Evolutionary conservation across 306 rosid species (phyloP), one percentile per base, ranked within the genome.

Genomic region (Cucurbita pepo): DNA sequence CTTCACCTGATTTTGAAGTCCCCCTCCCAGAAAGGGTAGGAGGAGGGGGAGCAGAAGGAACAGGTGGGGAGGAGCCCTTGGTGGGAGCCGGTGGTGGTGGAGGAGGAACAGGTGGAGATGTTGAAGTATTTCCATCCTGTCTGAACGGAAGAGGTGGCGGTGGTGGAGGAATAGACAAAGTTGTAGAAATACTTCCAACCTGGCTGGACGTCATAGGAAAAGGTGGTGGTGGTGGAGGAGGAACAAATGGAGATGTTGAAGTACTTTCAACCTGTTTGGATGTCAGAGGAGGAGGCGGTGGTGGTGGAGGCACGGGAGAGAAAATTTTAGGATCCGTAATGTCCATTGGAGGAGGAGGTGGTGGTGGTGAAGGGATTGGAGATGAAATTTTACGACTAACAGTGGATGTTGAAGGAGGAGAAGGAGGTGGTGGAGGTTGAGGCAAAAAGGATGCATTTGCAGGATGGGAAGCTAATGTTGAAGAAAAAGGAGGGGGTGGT

Each of bases 21-120:
- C 88, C 91, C 77, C 80, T 81, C 51, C 64, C 51, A 36, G 75
- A n/a, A 22, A 86, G 85, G 61, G 61, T 41, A 19, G 95, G 95
- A 66, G 95, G 95, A 69, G 95, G 92, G 13, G 96, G 97, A 13
- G 83, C 80, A 51, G 64, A 60, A 73, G 89, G 82, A 69, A 67
- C 72, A 62, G 78, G 45, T 51, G 59, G 38, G 11, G 80, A 7
- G 22, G 84, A 77, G 56, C 82, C 75, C 74, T 56, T 41, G 61
- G 58, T 44, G 79, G 52, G 62, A 80, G 71, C 75, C 18, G 76
- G 76, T 13, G 76, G 73, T 19, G 83, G 60, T 51, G 83, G 71
- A 75, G 59, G 70, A 40, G 76, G 59, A 15, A 51, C 74, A 25
- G 59, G 15, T 51, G 74, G 47, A 51, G 59, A 69, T 69, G 47